Evolutionary conservation across 2,329 filamentous ascomycete species (phyloP), one percentile per base, ranked within the genome.

Genomic region (Leptographium galeiforme): DNA sequence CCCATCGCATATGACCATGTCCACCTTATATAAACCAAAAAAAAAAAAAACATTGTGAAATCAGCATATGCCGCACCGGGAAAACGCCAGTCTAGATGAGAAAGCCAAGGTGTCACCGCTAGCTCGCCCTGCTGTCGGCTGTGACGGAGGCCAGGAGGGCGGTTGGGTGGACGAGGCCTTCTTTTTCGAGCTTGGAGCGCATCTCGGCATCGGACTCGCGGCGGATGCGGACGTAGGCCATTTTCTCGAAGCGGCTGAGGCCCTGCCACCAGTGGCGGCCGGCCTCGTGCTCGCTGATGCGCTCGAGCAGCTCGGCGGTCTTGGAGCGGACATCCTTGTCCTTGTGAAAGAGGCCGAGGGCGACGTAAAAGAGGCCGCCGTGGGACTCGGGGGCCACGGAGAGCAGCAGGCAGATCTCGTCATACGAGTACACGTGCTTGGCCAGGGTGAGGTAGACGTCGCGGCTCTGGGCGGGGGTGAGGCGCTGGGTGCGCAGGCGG

Each of bases 241-340:
- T 70, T 69, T 91, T 94, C 61, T 90, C 85, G 64, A 96, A 98
- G 46, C 88, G 77, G 55, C 89, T 93, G 49, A 98, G 72, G 34
- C 81, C 81, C 59, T 78, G 81, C 88, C 91, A 98, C 77, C 93
- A 97, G 68, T 97, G 89, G 62, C 89, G 79, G 2, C 93, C 93
- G 11, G 89, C 93, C 63, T 94, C 86, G 68, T 98, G 91, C 54
- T 85, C 82, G 59, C 82, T 79, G 53, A 98, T 82, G 25, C 89
- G 78, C 60, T 91, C 89, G 25, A 98, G 68, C 39, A 98, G 70
- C 56, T 87, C 87, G 1, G 88, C 84, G 2, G 88, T 87, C 53
- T 81, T 82, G 60, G 85, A 70, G 39, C 93, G 78, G 12, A 96
- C 90, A 51, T 89, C 85, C 39, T 77, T 75, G 58, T 90, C 82